Base-by-base conservation (phyloP, 257 asterid species). In the Rauvolfia tetraphylla region DNA sequence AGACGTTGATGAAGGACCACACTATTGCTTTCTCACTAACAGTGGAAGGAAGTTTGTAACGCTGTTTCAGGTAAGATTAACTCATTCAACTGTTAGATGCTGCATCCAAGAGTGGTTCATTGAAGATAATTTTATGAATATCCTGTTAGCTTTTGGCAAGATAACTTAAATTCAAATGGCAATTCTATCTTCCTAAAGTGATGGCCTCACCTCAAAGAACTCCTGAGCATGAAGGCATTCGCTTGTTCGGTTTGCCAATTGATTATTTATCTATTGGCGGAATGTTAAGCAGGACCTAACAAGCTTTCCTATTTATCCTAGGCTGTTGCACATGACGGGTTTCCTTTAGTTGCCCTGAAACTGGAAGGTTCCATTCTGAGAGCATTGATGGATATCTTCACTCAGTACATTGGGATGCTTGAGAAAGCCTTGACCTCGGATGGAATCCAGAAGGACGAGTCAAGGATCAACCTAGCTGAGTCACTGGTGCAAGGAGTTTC, bases 41-140 rank as follows among this genome's bases (percentile, higher is more conserved):
- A 92, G 97, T 72, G 96, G 95, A 73, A 81, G 92, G 73, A 92
- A 92, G 73, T 86, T 92, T 68, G 73, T 89, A 34, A 90, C 90
- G 18, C 71, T 92, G n/a, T 81, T 86, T 74, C 97, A 90, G 97
- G 97, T 91, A 75, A 46, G 88, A 73, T 59, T 44, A 56, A 39
- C 66, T 79, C 54, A 56, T 75, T 44, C 22, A 62, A 0, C 20
- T 38, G 29, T 49, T 56, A 41, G 29, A 31, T 38, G 36, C 36
- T 18, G 57, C 58, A 61, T 62, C 22, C 44, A 36, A 54, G 18
- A 71, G 25, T 12, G 34, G 0, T 29, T 29, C 12, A 4, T 31
- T 61, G 39, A 29, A 61, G 68, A 61, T 31, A 31, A 22, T 20
- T 67, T 67, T 38, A 31, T 18, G 48, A 36, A 36, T 0, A 20